phyloP scores from a whole-genome alignment of 768 basidiomycete species.

The Lactarius deliciosus region DNA sequence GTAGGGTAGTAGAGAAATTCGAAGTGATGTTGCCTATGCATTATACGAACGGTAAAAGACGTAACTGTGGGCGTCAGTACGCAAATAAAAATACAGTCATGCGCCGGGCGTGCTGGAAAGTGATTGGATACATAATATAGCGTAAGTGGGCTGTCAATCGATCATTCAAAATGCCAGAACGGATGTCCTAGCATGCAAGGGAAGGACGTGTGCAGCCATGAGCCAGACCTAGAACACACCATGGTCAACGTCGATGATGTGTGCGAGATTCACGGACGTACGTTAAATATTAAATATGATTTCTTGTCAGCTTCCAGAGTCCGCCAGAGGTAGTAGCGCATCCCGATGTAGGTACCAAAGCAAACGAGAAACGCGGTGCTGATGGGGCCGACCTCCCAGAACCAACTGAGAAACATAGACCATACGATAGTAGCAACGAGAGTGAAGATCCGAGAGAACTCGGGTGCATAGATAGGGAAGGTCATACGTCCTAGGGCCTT shows the following conservation, averaged over 20 bases:
- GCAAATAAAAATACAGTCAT: slow-evolving; percentile 29
- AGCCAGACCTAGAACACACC: slow-evolving; percentile 25
- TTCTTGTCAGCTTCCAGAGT: slow-evolving; percentile 26
- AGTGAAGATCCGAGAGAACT: slow-evolving; percentile 30
- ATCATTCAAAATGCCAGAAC: slow-evolving; percentile 28
- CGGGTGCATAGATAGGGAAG: slow-evolving; percentile 31
- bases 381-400: slow-evolving; percentile 30
- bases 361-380: slow-evolving; percentile 22
- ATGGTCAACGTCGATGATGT: slow-evolving; percentile 23
- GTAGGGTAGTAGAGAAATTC: slow-evolving; percentile 16
- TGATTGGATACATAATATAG: slow-evolving; percentile 27
- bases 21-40: slow-evolving; percentile 23
- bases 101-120: slow-evolving; percentile 12
- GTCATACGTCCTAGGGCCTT: slow-evolving; percentile 30
- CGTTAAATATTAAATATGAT: slow-evolving; percentile 33
- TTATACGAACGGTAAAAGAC: slow-evolving; percentile 27
- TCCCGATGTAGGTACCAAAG: slow-evolving; percentile 30
- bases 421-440: slow-evolving; percentile 31
- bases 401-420: slow-evolving; percentile 30
- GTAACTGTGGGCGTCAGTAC: slow-evolving; percentile 17
- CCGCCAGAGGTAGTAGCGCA: slow-evolving; percentile 30
- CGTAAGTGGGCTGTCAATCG: slow-evolving; percentile 21
- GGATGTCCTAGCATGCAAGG: slow-evolving; percentile 27
- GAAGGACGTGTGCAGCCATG: slow-evolving; percentile 28
- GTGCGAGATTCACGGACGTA: slow-evolving; percentile 27